Base-by-base conservation (phyloP, 2,329 filamentous ascomycete genomes). In the Colletotrichum euphorbiae region DNA sequence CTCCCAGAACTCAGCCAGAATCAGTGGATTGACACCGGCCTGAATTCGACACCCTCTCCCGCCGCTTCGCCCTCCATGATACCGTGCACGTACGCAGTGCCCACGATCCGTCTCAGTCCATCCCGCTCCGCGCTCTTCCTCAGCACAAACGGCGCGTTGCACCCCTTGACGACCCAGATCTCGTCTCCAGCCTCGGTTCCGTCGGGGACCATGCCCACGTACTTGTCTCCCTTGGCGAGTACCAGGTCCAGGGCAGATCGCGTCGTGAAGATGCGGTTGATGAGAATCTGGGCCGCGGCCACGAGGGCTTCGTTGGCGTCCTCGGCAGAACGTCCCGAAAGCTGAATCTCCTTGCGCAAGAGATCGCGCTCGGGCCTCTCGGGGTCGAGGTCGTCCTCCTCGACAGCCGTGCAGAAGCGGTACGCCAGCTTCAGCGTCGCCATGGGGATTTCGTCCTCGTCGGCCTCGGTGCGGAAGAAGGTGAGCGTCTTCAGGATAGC, bases 141-240 rank as follows among this genome's bases (percentile, higher is more conserved):
- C 62, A 69, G 28, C 62, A 69, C 67, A 5, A 69, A 69, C 8
- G 67, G 67, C 62, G 67, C 67, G 8, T 62, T 69, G 50, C 67
- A 69, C 3, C 67, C 67, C 62, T 69, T 69, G 15, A 69, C 7
- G 1, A 69, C 57, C 67, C 67, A 69, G 4, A 69, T 17, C 67
- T 69, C 67, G 15, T 69, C 67, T 3, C 67, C 67, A 1, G 62
- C 55, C 55, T 55, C 43, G 45, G 48, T 43, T 17, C 62, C 62
- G 19, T 67, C 67, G 24, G 67, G 67, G 42, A 67, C 67, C 67
- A 69, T 69, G 17, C 11, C 55, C 4, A 67, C 67, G 36, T 67
- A 67, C 55, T n/a, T 43, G 9, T 19, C 67, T 0, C 55, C 62
- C 38, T 24, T 56, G 21, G 62, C 62, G 38, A 69, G 57, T 50